Evolutionary conservation across 768 basidiomycete genomes (phyloP), one percentile per base, ranked within the genome.

Genomic region (Agrocybe praecox): DNA sequence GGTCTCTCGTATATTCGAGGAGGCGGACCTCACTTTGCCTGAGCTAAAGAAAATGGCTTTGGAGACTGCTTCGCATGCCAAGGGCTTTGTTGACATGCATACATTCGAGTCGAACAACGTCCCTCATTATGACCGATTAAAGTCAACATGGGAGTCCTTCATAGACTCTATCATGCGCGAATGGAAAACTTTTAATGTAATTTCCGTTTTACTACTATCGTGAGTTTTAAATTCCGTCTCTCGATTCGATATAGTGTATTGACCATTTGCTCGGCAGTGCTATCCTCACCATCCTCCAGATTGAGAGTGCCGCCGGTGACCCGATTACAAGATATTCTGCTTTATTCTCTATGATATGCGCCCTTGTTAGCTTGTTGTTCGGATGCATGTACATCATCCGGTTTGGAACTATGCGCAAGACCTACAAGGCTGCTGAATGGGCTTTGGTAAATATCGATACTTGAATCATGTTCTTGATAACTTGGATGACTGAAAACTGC

Each of bases 1-100:
- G 1, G 88, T 90, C n/a, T 77, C 83, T 4, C 76, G 80, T 32
- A 78, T 90, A 26, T 89, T 88, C 52, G 80, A 86, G 55, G 86
- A 86, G 44, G 86, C 88, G 1, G 81, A 87, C 40, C 72, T 90
- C 46, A 85, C 80, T 56, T 76, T 81, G 60, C 80, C 81, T 6
- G 86, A 87, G 60, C 76, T 90, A 29, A 72, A 77, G 26, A 67
- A 71, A 33, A 76, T 78, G 74, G 70, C 70, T 0, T 72, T 78
- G 51, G 62, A 68, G 4, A 66, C 69, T n/a, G 62, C 65, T 14
- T 40, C 36, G n/a, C 12, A 40, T 15, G n/a, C 36, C 14, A 40
- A 40, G n/a, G 36, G 36, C 14, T 12, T 5, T 15, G 12, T 40
- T 40, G 36, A 40, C n/a, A 3, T 14, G 12, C 36, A 15, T 6